phyloP scores from a whole-genome alignment of 139 green algal genomes.

The Tetradesmus obliquus region DNA sequence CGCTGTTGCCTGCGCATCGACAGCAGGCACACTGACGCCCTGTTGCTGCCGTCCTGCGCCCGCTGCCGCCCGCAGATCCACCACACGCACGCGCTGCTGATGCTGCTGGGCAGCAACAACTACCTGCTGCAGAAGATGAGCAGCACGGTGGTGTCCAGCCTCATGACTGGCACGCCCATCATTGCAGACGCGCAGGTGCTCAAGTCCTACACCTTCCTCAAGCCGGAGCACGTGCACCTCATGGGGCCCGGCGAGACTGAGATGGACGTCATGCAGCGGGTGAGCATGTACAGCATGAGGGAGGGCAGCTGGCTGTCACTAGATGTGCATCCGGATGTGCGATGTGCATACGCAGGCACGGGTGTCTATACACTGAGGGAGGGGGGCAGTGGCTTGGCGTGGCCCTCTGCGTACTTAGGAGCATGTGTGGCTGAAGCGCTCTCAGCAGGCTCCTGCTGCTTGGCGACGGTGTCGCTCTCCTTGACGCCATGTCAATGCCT shows the following conservation, averaged over 20 bases:
- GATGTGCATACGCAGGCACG: background rate
- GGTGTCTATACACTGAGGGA: background rate
- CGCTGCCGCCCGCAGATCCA: constrained; percentile 25
- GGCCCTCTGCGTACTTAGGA: background rate
- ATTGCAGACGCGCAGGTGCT: constrained; percentile 52
- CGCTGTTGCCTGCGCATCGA: background rate
- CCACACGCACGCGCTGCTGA: constrained; percentile 46
- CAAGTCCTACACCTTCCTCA: constrained; percentile 51
- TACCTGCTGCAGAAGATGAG: constrained; percentile 55
- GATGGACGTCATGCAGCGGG: constrained; percentile 56
- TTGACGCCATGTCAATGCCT: too few relatives aligned
- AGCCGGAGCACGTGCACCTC: constrained; percentile 21
- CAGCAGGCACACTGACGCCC: background rate
- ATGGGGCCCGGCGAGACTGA: constrained; percentile 45
- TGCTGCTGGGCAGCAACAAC: constrained; percentile 44
- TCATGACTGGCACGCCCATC: constrained; percentile 59
- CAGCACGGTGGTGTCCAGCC: constrained; percentile 56
- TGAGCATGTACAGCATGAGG: background rate
- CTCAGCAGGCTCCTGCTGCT: background rate
- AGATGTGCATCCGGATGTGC: background rate
- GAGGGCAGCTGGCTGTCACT: background rate
- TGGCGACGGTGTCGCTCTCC: background rate
- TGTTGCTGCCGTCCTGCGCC: background rate
- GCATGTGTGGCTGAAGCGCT: background rate
- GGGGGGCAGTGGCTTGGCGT: background rate